Evolutionary conservation across 2,329 filamentous ascomycete genomes (phyloP).

Genomic region (Phyllosticta citrichinensis): DNA sequence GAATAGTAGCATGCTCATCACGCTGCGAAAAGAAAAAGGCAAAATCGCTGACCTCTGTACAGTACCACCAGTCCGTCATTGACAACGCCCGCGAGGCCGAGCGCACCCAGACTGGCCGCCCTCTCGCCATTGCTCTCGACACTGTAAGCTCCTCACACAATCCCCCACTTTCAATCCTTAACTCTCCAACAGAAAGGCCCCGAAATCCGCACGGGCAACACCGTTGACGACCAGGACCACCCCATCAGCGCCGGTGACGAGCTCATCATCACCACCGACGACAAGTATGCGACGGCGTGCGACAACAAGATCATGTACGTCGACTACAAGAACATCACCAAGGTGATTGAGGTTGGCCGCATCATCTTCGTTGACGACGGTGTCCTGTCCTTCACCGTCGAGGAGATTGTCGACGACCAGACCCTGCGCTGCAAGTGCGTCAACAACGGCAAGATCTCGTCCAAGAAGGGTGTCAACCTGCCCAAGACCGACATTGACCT

Average conservation of each 20-base stretch:
- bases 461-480: conserved; percentile 98
- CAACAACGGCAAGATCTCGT: conserved; percentile 98
- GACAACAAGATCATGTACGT: conserved; percentile 96
- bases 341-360: conserved; percentile 84
- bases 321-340: conserved; percentile 99
- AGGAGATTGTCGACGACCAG: conserved; percentile 79
- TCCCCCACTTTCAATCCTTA: neutral
- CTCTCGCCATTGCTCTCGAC: conserved; percentile 87
- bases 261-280: conserved; percentile 95
- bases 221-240: conserved; percentile 58
- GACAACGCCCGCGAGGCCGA: conserved; percentile 89
- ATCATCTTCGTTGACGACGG: conserved; percentile 98
- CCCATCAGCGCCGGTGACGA: conserved; percentile 74
- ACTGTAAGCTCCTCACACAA: conserved; percentile 42
- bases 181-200: conserved; percentile 55
- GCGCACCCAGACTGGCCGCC: conserved; percentile 65
- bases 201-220: conserved; percentile 78
- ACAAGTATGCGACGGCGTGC: conserved; percentile 73
- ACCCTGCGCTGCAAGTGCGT: conserved; percentile 77
- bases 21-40: neutral
- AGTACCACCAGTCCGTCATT: conserved; percentile 97
- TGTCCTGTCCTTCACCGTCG: conserved; percentile 90
- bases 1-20: neutral
- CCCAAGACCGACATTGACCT: conserved; percentile 98
- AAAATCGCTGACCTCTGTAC: conserved; percentile 5